Conservation (phyloP, 805 yeast genomes). For the Isabelozyma pseudorhagii region DNA sequence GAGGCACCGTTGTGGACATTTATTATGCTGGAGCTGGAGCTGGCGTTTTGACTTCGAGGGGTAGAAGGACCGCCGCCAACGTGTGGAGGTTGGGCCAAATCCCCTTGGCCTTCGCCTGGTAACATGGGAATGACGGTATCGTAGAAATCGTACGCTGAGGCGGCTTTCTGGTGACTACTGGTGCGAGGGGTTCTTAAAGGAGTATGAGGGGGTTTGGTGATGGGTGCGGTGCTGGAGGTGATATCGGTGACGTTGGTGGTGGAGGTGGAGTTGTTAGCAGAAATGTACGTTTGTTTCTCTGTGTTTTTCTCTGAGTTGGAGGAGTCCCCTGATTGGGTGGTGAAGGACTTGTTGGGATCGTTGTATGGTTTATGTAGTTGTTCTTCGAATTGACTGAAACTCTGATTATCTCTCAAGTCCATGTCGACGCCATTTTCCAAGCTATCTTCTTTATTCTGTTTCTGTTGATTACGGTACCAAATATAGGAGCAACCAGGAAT, state of each 20-base stretch:
- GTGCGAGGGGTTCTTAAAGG: constrained; percentile 1
- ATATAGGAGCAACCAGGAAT: constrained; percentile 18
- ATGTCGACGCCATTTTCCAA: constrained; percentile 26
- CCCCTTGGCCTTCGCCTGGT: constrained; percentile 10
- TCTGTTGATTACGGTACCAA: constrained; percentile 28
- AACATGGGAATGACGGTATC: constrained; percentile 40
- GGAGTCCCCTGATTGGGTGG: constrained; percentile 2
- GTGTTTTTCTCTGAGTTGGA: neutral
- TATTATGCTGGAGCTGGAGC: constrained; percentile 1
- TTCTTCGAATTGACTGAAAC: constrained; percentile 33
- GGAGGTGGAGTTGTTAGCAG: neutral
- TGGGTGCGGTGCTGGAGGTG: constrained; percentile 1
- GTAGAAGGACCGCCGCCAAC: neutral
- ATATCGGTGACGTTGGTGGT: neutral
- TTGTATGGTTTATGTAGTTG: constrained; percentile 27
- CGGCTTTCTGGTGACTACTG: constrained; percentile 11
- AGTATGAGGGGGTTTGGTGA: neutral
- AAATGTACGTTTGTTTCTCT: neutral
- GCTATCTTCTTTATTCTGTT: constrained; percentile 30
- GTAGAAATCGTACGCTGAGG: constrained; percentile 40
- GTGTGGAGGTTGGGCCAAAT: constrained; percentile 2
- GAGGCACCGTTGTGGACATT: too few relatives aligned
- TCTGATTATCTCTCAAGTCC: constrained; percentile 34
- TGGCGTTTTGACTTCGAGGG: neutral
- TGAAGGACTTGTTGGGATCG: constrained; percentile 9